These are phyloP conservation scores for Tuber borchii DNA, from an alignment of 495 filamentous ascomycete genomes.

Conservation along the genomic window DNA sequence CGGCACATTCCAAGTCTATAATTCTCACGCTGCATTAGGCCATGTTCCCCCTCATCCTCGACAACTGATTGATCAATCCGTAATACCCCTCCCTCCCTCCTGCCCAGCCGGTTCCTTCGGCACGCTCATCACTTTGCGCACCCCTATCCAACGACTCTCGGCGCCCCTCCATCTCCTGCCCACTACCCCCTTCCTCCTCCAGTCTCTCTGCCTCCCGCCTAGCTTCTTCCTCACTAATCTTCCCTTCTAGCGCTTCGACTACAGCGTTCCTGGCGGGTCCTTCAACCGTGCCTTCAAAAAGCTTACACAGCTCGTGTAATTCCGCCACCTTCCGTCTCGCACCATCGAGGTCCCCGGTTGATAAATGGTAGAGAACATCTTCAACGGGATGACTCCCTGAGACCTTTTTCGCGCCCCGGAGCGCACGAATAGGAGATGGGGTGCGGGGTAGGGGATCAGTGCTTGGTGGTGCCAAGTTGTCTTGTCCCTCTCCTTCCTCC, in stretches of 20 bases:
- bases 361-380: constrained; percentile 64
- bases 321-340: constrained; percentile 65
- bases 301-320: constrained; percentile 60
- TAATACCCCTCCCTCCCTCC: constrained; percentile 46
- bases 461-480: constrained; percentile 46
- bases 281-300: constrained; percentile 95
- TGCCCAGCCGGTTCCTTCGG: constrained; percentile 37
- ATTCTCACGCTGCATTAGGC: constrained; percentile 40
- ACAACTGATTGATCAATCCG: constrained; percentile 72
- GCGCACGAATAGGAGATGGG: constrained; percentile 55
- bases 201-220: constrained; percentile 43
- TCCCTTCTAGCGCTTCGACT: constrained; percentile 65
- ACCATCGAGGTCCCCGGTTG: constrained; percentile 54
- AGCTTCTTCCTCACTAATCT: constrained; percentile 50
- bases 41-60: constrained; percentile 64
- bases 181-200: constrained; percentile 23
- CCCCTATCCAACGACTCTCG: constrained; percentile 12
- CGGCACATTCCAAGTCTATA: neutral
- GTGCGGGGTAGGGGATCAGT: constrained; percentile 71
- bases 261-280: constrained; percentile 76
- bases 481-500: constrained; percentile 34
- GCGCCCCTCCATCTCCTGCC: neutral
- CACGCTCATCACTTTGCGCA: constrained; percentile 33
- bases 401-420: constrained; percentile 53
- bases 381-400: constrained; percentile 60